Conservation (phyloP, 1,284 basidiomycete species). For the Exobasidium cylindrosporum region DNA sequence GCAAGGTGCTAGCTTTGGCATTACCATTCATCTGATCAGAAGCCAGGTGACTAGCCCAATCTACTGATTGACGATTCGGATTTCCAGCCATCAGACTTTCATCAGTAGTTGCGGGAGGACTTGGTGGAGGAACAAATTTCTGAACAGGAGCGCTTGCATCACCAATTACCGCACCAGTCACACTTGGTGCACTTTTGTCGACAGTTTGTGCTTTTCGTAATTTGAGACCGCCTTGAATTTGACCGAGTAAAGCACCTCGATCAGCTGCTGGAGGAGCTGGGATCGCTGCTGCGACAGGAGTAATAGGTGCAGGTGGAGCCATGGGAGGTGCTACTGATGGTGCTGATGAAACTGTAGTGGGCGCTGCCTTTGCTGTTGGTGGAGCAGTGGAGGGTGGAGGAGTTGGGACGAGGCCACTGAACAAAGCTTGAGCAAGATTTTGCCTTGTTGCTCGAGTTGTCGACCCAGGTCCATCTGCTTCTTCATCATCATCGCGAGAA, state of each 20-base stretch:
- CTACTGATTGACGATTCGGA: conserved; percentile 74
- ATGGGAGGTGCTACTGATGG: conserved; percentile 54
- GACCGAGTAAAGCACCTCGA: conserved; percentile 69
- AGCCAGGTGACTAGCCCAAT: conserved; percentile 87
- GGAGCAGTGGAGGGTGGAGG: conserved; percentile 20
- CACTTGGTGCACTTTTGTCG: conserved; percentile 71
- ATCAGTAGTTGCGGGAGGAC: conserved; percentile 20
- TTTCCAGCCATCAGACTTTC: conserved; percentile 36
- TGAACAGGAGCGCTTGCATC: conserved; percentile 68
- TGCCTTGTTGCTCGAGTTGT: conserved; percentile 50
- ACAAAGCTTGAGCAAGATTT: conserved; percentile 50
- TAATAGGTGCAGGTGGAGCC: conserved; percentile 50
- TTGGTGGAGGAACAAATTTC: conserved; percentile 47
- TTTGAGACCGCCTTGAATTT: conserved; percentile 76
- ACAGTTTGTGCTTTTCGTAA: conserved; percentile 77
- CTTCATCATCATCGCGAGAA: conserved; percentile 44
- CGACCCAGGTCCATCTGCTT: conserved; percentile 44
- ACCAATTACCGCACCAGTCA: conserved; percentile 75
- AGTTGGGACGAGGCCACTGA: conserved; percentile 47
- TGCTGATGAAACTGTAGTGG: conserved; percentile 30
- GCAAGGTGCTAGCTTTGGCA: conserved; percentile 49
- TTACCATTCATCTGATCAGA: conserved; percentile 62
- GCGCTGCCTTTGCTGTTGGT: conserved; percentile 25
- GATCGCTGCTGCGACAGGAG: conserved; percentile 42
- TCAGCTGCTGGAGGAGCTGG: conserved; percentile 58